phyloP scores from a whole-genome alignment of 2,329 filamentous ascomycete genomes.

The Aaosphaeria arxii region DNA sequence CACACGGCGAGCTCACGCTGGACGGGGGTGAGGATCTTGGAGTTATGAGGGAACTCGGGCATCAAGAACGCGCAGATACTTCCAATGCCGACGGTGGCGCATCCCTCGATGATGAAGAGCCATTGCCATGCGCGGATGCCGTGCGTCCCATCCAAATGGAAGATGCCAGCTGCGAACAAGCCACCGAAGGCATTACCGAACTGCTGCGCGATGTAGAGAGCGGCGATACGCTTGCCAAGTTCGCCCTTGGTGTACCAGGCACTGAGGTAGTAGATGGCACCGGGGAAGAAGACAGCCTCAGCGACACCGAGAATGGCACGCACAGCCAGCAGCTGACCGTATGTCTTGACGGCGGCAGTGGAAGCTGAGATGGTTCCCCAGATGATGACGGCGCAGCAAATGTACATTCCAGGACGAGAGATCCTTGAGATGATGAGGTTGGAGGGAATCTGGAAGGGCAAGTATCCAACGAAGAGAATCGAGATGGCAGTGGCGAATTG shows the following conservation, averaged over 20 bases:
- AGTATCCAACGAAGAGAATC: constrained; percentile 53
- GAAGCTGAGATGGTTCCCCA: constrained; percentile 18
- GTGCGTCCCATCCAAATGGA: constrained; percentile 20
- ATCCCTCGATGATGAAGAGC: constrained; percentile 16
- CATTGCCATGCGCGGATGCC: constrained; percentile 28
- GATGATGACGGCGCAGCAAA: constrained; percentile 14
- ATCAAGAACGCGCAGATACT: constrained; percentile 15
- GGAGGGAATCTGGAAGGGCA: constrained; percentile 17
- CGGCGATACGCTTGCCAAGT: constrained; percentile 28
- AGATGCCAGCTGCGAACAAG: constrained; percentile 36
- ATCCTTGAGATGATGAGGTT: constrained; percentile 18
- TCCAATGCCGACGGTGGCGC: constrained; percentile 17
- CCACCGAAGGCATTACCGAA: constrained; percentile 40
- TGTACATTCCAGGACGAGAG: constrained; percentile 14
- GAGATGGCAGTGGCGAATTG: constrained; percentile 36
- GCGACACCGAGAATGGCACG: constrained; percentile 19
- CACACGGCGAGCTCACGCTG: constrained; percentile 16
- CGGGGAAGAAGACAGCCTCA: constrained; percentile 53
- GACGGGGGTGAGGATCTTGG: constrained; percentile 2
- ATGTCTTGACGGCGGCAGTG: constrained; percentile 12
- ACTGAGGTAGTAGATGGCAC: constrained; percentile 55
- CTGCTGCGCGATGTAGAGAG: constrained; percentile 34
- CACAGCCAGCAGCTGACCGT: constrained; percentile 15
- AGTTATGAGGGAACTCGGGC: constrained; percentile 13
- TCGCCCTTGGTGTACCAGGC: constrained; percentile 62